Conservation (phyloP, 1,139 yeast species). For the Kodamaea suecica region DNA sequence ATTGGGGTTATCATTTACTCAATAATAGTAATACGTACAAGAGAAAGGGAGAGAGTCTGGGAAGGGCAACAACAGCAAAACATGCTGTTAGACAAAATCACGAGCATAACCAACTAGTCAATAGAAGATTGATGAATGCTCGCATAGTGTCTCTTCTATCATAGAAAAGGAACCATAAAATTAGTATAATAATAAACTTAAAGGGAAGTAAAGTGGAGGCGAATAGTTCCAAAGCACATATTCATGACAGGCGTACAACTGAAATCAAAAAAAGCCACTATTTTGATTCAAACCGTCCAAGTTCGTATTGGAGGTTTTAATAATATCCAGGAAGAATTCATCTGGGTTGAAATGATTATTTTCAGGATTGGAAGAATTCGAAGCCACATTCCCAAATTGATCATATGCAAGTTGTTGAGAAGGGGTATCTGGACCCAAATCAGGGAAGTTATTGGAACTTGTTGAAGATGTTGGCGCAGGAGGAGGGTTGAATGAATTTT, state of each 20-base stretch:
- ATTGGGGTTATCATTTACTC: neutral
- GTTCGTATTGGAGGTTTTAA: conserved; percentile 10
- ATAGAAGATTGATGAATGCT: neutral
- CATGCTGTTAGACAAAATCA: neutral
- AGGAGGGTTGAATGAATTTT: conserved; percentile 7
- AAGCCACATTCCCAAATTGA: neutral
- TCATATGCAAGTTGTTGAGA: conserved; percentile 1
- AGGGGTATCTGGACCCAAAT: conserved; percentile 1
- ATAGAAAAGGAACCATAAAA: neutral
- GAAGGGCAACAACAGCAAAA: neutral
- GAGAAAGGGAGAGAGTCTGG: neutral
- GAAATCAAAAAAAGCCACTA: conserved; percentile 1
- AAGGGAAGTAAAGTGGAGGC: neutral
- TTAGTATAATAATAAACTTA: neutral
- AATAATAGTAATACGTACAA: neutral
- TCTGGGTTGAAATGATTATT: conserved; percentile 16
- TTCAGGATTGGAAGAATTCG: conserved; percentile 1
- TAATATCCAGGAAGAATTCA: conserved; percentile 18
- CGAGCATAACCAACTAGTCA: neutral
- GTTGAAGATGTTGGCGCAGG: conserved; percentile 11
- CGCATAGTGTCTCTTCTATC: neutral
- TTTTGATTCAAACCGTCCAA: conserved; percentile 5
- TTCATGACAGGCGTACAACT: neutral
- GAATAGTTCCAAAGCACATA: neutral
- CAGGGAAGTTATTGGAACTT: conserved; percentile 2